Base-by-base conservation (phyloP, 768 basidiomycete species). In the Imleria badia region DNA sequence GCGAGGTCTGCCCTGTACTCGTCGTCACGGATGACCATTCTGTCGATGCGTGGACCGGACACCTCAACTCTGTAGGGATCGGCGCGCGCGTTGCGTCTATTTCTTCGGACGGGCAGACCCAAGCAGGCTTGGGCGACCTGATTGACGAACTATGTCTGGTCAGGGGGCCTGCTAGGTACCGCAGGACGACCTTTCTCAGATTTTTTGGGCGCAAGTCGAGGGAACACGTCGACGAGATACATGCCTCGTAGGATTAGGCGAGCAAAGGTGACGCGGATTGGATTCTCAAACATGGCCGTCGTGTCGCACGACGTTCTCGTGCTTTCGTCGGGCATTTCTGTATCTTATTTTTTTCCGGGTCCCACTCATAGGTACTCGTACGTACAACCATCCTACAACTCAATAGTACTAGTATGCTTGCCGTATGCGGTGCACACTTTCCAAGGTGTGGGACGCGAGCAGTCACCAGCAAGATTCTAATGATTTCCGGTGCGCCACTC, bases 401-500 rank as follows among this genome's bases (percentile, higher is more conserved):
- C 38, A 10, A 29, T 48, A 19, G 15, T 26, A 26, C 26, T 15
- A 19, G 36, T 20, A 26, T n/a, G 12, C 35, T 14, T 19, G n/a
- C 23, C 35, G 23, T 44, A n/a, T n/a, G n/a, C n/a, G n/a, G n/a
- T 44, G 29, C 7, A 19, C 14, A 8, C 13, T 34, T 8, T 26
- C 17, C 26, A 26, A 26, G 6, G 26, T n/a, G n/a, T n/a, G n/a
- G n/a, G n/a, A n/a, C n/a, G n/a, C n/a, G n/a, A n/a, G n/a, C n/a
- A n/a, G n/a, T n/a, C n/a, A n/a, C n/a, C n/a, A n/a, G n/a, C n/a
- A n/a, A n/a, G n/a, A 20, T 54, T 50, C 60, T 60, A 75, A 26
- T 62, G 62, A 45, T 62, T 66, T 45, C 71, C 75, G 29, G 82
- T 62, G 61, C 90, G 80, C 66, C 77, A 80, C 34, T 76, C 73